Evolutionary conservation across 2,329 filamentous ascomycete species (phyloP), one percentile per base, ranked within the genome.

Genomic region (Talaromyces sp.): DNA sequence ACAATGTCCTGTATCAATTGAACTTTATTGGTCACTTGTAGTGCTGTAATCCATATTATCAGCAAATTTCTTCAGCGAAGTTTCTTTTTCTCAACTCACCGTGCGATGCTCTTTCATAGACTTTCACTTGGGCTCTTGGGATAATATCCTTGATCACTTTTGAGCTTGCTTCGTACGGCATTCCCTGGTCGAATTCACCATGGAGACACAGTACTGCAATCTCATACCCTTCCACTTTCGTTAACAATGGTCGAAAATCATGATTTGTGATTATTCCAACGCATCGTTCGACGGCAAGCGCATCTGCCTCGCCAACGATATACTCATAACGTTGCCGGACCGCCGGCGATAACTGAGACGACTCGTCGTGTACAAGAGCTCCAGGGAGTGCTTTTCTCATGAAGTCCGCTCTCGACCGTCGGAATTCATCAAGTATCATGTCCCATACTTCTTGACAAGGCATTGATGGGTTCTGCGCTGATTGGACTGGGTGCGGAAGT

Each of bases 61-160:
- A 54, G 49, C 19, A 25, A 35, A n/a, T 3, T 3, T 10, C 25
- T 33, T 54, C 49, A 52, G 4, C 15, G 17, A 31, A 54, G 31
- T 10, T 54, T 15, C 19, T 13, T 33, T 33, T 33, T 8, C 7
- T 54, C 15, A 19, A 54, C 49, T 35, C 68, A 66, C 72, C 73
- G 69, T 75, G 72, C 1, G 69, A 71, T 11, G 67, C 72, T 43
- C 70, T 69, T 31, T 73, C 66, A 63, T 74, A 74, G 10, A 73
- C 68, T 65, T 73, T 73, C 56, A 73, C 69, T 57, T 68, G 41
- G 11, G 67, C 65, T 54, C 72, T 64, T 2, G 67, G 69, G 27
- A 71, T 62, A 13, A 73, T 65, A 47, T 70, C 67, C 58, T 68
- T 67, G 25, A 75, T 67, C 47, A 72, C 45, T 31, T 69, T 64